phyloP scores from a whole-genome alignment of 495 filamentous ascomycete genomes.

The Clohesyomyces aquaticus region DNA sequence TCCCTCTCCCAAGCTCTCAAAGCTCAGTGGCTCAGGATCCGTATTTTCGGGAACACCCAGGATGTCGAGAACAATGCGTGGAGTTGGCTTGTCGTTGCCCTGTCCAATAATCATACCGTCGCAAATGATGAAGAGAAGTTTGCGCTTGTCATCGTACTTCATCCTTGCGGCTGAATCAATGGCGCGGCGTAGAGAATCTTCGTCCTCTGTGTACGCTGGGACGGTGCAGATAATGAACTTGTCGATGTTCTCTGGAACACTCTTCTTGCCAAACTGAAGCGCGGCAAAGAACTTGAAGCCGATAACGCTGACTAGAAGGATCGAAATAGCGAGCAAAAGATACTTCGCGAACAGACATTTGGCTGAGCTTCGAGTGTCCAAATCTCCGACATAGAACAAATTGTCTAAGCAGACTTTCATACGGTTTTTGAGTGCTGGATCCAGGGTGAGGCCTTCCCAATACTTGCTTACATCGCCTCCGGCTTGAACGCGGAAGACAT shows the following conservation, averaged over 20 bases:
- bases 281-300: conserved; percentile 96
- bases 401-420: conserved; percentile 92
- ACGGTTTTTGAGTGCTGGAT: conserved; percentile 55
- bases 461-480: conserved; percentile 82
- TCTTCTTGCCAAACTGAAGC: conserved; percentile 90
- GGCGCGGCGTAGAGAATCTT: conserved; percentile 93
- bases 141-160: conserved; percentile 97
- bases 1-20: conserved; percentile 94
- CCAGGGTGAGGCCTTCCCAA: conserved; percentile 71
- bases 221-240: conserved; percentile 99
- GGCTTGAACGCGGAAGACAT: conserved; percentile 74
- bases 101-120: conserved; percentile 99
- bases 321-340: conserved; percentile 86
- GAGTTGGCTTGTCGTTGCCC: conserved; percentile 94
- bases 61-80: conserved; percentile 95
- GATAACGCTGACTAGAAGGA: conserved; percentile 79
- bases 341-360: conserved; percentile 89
- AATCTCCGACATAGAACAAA: conserved; percentile 89
- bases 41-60: conserved; percentile 90
- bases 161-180: conserved; percentile 96
- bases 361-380: conserved; percentile 87
- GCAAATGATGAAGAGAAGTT: conserved; percentile 89
- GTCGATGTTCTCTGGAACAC: conserved; percentile 90
- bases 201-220: conserved; percentile 96
- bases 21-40: conserved; percentile 96